Evolutionary conservation across 441 rosid species (phyloP), one percentile per base, ranked within the genome.

Genomic region (Sinapis alba): DNA sequence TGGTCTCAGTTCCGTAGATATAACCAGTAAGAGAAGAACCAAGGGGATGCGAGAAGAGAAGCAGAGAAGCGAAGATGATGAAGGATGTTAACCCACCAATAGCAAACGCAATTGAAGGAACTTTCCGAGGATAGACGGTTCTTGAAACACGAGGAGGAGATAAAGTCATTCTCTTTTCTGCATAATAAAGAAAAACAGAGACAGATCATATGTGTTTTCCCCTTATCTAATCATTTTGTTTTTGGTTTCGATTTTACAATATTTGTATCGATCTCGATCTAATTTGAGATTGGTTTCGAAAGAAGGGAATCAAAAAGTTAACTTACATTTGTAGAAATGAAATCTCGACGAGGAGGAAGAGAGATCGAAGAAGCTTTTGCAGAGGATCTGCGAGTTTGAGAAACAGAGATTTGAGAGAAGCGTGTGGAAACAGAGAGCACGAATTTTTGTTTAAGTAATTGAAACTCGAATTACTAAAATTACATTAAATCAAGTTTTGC

Each of bases 31-130:
- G 75, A 1, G 85, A 78, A 9, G 90, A 78, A 68, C 89, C 82
- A 16, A 90, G 78, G 1, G 93, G 98, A 70, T 77, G 71, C 9
- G 90, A 86, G 65, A 88, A 81, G 19, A 89, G 76, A 78, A 93
- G 78, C 84, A 79, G 78, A 12, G 97, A 89, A 71, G 86, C 95
- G 58, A 88, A 71, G 62, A 89, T 32, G 80, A 90, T 78, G 82
- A 93, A 87, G 65, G 82, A 23, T 27, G 92, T 89, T 60, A 91
- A 78, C 32, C 93, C 86, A 59, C 82, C 89, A 41, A 80, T 77
- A 6, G 82, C 67, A 68, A 81, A 80, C 21, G 80, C 81, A 73
- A 93, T 87, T 16, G 86, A 75, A 10, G 91, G 78, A 68, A 89
- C 82, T 4, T 89, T 72, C 63, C 90, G 84, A 0, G 92, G 93